These are phyloP conservation scores for Ogataea polymorpha DNA, from an alignment of 805 yeast species.

Conservation along the genomic window DNA sequence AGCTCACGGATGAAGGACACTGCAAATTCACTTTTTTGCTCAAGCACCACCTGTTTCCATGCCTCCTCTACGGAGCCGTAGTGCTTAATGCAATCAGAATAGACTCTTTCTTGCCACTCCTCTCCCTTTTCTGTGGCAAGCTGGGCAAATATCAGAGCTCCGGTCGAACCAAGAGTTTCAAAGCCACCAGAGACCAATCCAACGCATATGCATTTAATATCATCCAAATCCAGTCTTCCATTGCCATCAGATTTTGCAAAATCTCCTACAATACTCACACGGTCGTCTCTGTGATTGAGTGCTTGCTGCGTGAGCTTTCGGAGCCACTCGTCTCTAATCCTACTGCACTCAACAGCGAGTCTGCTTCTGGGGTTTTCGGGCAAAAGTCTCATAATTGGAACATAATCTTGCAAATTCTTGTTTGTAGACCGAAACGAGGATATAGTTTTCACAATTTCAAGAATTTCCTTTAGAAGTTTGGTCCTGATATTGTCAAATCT, in stretches of 20 bases:
- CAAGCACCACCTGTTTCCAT: slow-evolving; percentile 16
- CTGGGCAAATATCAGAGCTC: slow-evolving; percentile 18
- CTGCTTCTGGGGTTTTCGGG: slow-evolving; percentile 30
- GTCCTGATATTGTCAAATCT: slow-evolving; percentile 33
- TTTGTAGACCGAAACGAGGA: slow-evolving; percentile 36
- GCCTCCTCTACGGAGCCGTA: slow-evolving; percentile 20
- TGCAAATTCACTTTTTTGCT: slow-evolving; percentile 21
- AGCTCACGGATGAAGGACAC: slow-evolving; percentile 20
- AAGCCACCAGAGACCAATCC: slow-evolving; percentile 26
- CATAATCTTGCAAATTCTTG: slow-evolving; percentile 36
- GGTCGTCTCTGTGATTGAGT: slow-evolving; percentile 20
- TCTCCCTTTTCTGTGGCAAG: slow-evolving; percentile 13
- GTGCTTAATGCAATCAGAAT: slow-evolving; percentile 11
- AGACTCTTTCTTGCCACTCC: slow-evolving; percentile 20
- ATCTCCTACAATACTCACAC: slow-evolving; percentile 35
- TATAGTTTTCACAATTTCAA: slow-evolving; percentile 30
- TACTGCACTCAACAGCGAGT: slow-evolving; percentile 27
- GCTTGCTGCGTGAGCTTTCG: slow-evolving; percentile 28
- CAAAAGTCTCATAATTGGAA: slow-evolving; percentile 32
- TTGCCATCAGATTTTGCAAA: slow-evolving; percentile 31
- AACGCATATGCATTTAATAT: slow-evolving; percentile 23
- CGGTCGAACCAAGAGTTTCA: slow-evolving; percentile 23
- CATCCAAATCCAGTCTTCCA: slow-evolving; percentile 20
- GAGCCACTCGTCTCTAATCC: slow-evolving; percentile 33
- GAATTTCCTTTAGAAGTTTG: slow-evolving; percentile 28